Evolutionary conservation across 257 asterid genomes (phyloP), one percentile per base, ranked within the genome.

Genomic region (Rehmannia glutinosa): DNA sequence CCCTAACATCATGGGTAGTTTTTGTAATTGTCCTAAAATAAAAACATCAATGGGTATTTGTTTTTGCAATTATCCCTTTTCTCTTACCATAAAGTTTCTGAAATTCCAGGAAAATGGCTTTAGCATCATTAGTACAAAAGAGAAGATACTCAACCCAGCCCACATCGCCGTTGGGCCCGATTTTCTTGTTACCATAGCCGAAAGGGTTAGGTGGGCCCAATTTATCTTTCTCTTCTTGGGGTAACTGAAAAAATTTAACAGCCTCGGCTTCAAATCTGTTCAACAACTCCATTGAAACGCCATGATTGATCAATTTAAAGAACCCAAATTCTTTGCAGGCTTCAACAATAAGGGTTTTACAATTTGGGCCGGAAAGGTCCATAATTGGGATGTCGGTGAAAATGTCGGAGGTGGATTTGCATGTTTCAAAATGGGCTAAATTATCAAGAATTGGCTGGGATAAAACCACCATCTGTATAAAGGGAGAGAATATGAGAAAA

Each of bases 61-160:
- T n/a, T n/a, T n/a, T n/a, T n/a, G n/a, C n/a, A n/a, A n/a, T n/a
- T n/a, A n/a, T n/a, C n/a, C n/a, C n/a, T n/a, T n/a, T n/a, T n/a
- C n/a, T 43, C 11, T 68, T 75, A 82, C 87, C 80, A 8, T 4
- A 82, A 59, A 58, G 72, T 62, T 36, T 64, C 59, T 1, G 87
- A 49, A 56, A 78, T 64, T 62, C 75, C 82, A 0, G 82, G 74
- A 10, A 66, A 30, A 39, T 27, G 49, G 68, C 36, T 3, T 50
- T 58, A 1, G 62, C 28, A 4, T 20, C 42, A 23, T 38, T 54
- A 53, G 80, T 47, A 51, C 54, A 56, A 57, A 77, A 68, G 64
- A 82, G 78, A 61, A 82, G 87, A 39, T 78, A 78, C 46, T 82
- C 87, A 1, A 82, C 23, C 87, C 84, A 82, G 43, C 87, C 87